Evolutionary conservation across 2,329 filamentous ascomycete species (phyloP).

Genomic region (Juglanconis sp.): DNA sequence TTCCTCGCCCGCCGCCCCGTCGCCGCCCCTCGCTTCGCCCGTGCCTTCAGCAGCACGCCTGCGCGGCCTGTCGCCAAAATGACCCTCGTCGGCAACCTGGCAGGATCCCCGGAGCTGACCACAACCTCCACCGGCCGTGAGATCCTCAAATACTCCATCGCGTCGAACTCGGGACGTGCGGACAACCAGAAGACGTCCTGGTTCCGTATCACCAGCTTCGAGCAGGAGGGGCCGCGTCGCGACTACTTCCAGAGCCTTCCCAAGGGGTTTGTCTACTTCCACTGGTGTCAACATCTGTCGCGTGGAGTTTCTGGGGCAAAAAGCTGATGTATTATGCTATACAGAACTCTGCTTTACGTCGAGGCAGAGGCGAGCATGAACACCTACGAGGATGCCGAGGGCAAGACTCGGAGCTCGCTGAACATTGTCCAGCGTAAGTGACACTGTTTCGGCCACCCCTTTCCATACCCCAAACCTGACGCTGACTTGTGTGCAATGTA

Average conservation of each 20-base stretch:
- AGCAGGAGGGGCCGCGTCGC: constrained; percentile 61
- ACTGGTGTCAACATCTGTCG: not conserved
- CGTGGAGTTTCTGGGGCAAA: not conserved
- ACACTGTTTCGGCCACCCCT: not conserved
- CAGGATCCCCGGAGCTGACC: constrained; percentile 71
- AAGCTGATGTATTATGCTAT: not conserved
- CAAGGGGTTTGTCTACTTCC: constrained; percentile 71
- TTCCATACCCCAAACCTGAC: not conserved
- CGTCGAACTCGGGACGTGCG: constrained; percentile 60
- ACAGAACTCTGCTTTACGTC: constrained; percentile 73
- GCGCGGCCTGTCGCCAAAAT: constrained; percentile 70
- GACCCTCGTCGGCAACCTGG: constrained; percentile 83
- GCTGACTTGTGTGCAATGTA: constrained; percentile 25
- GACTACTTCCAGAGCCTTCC: constrained; percentile 70
- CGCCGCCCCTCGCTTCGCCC: constrained; percentile 41
- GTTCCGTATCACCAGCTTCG: constrained; percentile 77
- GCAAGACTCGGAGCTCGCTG: constrained; percentile 61
- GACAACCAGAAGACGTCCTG: constrained; percentile 78
- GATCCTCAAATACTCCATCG: constrained; percentile 74
- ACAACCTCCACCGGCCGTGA: constrained; percentile 69
- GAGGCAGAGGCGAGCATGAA: constrained; percentile 77
- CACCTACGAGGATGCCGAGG: constrained; percentile 66
- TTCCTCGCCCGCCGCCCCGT: constrained; percentile 24
- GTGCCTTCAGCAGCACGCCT: constrained; percentile 74
- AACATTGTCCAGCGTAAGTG: constrained; percentile 78